These are phyloP conservation scores for Coprinopsis marcescibilis DNA, from an alignment of 768 basidiomycete species.

Conservation along the genomic window DNA sequence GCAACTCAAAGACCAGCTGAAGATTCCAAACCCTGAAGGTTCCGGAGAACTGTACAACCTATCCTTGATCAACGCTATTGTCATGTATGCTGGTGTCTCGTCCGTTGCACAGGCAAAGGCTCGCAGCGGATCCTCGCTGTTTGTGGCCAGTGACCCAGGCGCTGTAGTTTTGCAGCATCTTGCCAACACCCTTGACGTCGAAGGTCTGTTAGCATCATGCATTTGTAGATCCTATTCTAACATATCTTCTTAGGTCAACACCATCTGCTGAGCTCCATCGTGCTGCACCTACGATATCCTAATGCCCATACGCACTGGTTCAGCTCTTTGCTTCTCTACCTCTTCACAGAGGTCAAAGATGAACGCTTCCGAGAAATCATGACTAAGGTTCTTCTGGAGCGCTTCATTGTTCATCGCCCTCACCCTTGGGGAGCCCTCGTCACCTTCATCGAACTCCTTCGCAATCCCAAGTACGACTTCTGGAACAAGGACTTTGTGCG, in stretches of 20 bases:
- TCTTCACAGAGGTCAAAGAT: conserved; percentile 76
- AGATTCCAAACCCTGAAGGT: conserved; percentile 40
- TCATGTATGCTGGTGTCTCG: conserved; percentile 94
- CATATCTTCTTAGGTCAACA: conserved; percentile 70
- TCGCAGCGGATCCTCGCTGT: conserved; percentile 74
- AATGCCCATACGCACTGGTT: conserved; percentile 99
- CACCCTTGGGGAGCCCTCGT: conserved; percentile 95
- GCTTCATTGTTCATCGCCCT: conserved; percentile 90
- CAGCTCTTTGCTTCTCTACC: conserved; percentile 81
- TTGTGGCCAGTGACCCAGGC: conserved; percentile 77
- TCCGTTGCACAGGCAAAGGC: conserved; percentile 88
- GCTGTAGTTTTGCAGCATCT: conserved; percentile 82
- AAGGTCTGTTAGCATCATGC: conserved; percentile 54
- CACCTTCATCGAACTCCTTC: conserved; percentile 89
- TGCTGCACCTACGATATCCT: conserved; percentile 93
- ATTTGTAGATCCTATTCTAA: background rate
- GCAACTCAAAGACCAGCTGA: conserved; percentile 76
- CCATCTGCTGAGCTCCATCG: conserved; percentile 87
- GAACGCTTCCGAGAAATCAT: conserved; percentile 77
- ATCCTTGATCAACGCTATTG: conserved; percentile 86
- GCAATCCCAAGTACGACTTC: conserved; percentile 87
- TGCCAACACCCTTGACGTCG: conserved; percentile 77
- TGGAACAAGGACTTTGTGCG: conserved; percentile 85
- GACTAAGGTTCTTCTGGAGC: conserved; percentile 87
- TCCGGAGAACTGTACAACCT: conserved; percentile 72